phyloP scores from a whole-genome alignment of 768 basidiomycete genomes.

The Phlebiopsis gigantea region DNA sequence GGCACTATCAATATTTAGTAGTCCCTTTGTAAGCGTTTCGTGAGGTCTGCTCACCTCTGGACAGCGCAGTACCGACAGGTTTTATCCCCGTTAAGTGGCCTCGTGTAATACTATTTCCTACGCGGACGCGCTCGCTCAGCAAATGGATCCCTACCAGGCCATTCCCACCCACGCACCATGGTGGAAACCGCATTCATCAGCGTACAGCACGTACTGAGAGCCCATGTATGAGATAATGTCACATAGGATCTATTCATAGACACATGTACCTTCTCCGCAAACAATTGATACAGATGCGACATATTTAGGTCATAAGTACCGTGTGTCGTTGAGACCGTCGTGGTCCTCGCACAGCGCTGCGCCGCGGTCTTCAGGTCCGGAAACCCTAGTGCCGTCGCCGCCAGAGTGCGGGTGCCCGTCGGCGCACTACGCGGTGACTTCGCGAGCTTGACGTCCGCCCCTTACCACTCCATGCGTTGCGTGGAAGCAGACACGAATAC shows the following conservation, averaged over 20 bases:
- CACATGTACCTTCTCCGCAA: conserved; percentile 12
- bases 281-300: conserved; percentile 17
- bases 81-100: conserved; percentile 21
- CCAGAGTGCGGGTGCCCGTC: conserved; percentile 11
- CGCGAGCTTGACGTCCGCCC: conserved; percentile 10
- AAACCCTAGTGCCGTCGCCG: conserved; percentile 2
- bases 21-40: too few species aligned
- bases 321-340: conserved; percentile 21
- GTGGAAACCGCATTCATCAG: conserved; percentile 22
- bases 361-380: conserved; percentile 15
- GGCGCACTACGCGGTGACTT: conserved; percentile 5
- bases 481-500: conserved; percentile 19
- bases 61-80: conserved; percentile 21
- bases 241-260: not conserved
- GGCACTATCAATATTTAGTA: too few species aligned
- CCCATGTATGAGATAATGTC: not conserved
- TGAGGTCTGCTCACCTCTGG: conserved; percentile 20
- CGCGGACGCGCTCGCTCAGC: not conserved
- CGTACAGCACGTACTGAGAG: conserved; percentile 18
- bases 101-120: conserved; percentile 18
- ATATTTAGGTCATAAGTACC: conserved; percentile 23
- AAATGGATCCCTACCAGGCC: not conserved
- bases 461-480: conserved; percentile 24
- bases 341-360: conserved; percentile 28
- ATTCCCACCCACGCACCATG: conserved; percentile 10